These are phyloP conservation scores for Coemansia sp. DNA, from an alignment of 371 early-diverging fungal genomes.

Conservation along the genomic window DNA sequence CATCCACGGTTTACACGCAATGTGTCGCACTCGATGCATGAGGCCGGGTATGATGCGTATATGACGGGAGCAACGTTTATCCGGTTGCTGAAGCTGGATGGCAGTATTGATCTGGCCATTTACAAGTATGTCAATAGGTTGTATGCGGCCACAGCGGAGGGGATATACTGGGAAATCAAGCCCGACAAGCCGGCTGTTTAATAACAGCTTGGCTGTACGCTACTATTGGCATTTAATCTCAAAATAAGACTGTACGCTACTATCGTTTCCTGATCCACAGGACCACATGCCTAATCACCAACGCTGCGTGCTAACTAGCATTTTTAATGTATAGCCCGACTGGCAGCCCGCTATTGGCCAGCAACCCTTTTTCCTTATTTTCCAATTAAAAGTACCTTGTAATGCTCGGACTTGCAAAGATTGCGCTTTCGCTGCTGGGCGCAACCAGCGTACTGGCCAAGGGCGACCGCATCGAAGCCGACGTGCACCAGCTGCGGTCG, in stretches of 20 bases:
- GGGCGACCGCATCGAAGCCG: slow-evolving; percentile 28
- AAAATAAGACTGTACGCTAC: neutral
- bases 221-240: neutral
- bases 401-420: slow-evolving; percentile 17
- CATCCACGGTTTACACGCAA: slow-evolving; percentile 23
- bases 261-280: too few relatives aligned
- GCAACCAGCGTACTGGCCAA: slow-evolving; percentile 5
- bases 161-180: slow-evolving; percentile 16
- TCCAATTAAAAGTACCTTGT: neutral
- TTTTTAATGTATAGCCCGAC: neutral
- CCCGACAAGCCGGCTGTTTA: too few relatives aligned
- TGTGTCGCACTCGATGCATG: slow-evolving; percentile 59
- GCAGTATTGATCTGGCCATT: slow-evolving; percentile 27
- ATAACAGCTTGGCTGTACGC: too few relatives aligned
- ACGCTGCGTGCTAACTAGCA: neutral
- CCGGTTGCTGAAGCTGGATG: slow-evolving; percentile 38
- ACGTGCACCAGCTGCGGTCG: slow-evolving; percentile 32
- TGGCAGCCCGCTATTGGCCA: neutral
- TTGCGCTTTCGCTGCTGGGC: slow-evolving; percentile 21
- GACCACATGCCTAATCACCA: too few relatives aligned
- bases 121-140: slow-evolving; percentile 42
- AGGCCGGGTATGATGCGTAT: slow-evolving; percentile 91
- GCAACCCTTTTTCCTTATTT: neutral
- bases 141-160: slow-evolving; percentile 13
- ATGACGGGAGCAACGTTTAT: slow-evolving; percentile 75